Evolutionary conservation across 768 basidiomycete genomes (phyloP).

Genomic region (Mycena olivaceomarginata): DNA sequence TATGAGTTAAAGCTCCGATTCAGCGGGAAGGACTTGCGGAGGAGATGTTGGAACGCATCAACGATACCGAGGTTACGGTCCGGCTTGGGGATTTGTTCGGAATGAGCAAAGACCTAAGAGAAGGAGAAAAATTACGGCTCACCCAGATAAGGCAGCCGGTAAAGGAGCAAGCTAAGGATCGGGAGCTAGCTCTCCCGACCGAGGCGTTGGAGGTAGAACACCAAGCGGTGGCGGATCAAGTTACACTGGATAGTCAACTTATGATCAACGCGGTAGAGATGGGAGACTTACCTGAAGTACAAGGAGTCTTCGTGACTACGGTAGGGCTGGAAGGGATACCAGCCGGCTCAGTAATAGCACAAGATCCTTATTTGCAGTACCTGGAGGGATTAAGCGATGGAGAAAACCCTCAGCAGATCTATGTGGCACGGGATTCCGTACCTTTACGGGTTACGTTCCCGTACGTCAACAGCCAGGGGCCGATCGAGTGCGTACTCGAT

Average conservation of each 20-base stretch:
- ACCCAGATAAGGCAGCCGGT: not conserved
- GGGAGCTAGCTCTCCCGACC: not conserved
- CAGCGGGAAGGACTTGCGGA: constrained; percentile 14
- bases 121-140: constrained; percentile 25
- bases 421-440: constrained; percentile 26
- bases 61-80: constrained; percentile 18
- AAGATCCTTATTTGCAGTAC: not conserved
- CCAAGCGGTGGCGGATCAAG: not conserved
- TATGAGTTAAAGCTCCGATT: constrained; percentile 20
- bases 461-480: constrained; percentile 7
- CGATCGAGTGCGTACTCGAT: constrained; percentile 48
- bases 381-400: not conserved
- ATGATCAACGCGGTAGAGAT: not conserved
- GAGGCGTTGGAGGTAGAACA: not conserved
- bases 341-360: not conserved
- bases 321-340: not conserved
- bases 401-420: constrained; percentile 11
- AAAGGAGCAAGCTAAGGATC: not conserved
- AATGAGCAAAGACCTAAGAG: constrained; percentile 14
- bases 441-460: constrained; percentile 16
- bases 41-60: constrained; percentile 18
- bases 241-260: not conserved
- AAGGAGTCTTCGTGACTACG: constrained; percentile 15
- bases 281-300: constrained; percentile 5
- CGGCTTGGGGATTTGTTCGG: constrained; percentile 14